Evolutionary conservation across 2,329 filamentous ascomycete genomes (phyloP).

Genomic region (Emericellopsis atlantica): DNA sequence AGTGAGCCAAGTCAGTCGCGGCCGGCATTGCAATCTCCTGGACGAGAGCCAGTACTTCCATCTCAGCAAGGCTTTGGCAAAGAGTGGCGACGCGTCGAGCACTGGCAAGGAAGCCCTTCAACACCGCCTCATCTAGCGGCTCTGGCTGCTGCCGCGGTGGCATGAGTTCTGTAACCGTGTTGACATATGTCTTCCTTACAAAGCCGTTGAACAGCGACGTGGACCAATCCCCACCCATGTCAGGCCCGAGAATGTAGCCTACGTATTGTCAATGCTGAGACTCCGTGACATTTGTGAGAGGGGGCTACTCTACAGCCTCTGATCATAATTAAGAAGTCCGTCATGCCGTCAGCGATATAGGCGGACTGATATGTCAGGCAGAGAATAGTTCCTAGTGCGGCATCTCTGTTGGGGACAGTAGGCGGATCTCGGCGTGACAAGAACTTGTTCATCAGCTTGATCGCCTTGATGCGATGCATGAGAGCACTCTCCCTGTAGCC

Average conservation of each 20-base stretch:
- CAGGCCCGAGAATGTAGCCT: neutral
- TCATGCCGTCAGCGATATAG: conserved; percentile 24
- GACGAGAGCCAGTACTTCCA: neutral
- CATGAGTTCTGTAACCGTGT: neutral
- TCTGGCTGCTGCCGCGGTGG: neutral
- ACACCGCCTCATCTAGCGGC: neutral
- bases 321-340: conserved; percentile 24
- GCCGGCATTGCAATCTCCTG: neutral
- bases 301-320: conserved; percentile 16
- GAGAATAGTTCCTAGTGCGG: conserved; percentile 21
- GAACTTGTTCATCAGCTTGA: conserved; percentile 19
- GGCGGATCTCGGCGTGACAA: conserved; percentile 10
- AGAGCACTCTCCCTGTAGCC: conserved; percentile 10
- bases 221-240: neutral
- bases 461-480: conserved; percentile 22
- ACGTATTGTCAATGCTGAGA: neutral
- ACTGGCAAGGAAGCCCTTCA: neutral
- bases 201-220: neutral
- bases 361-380: conserved; percentile 23
- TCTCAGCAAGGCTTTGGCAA: neutral
- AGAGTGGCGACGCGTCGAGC: neutral
- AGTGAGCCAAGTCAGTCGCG: neutral
- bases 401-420: conserved; percentile 13
- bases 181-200: neutral
- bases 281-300: neutral